A percentile compares a stretch with the other conserved stretches of the same genome.
These are phyloP conservation scores for Scleromitrula shiraiana DNA, from an alignment of 2,329 filamentous ascomycete species.

Conservation along the genomic window DNA sequence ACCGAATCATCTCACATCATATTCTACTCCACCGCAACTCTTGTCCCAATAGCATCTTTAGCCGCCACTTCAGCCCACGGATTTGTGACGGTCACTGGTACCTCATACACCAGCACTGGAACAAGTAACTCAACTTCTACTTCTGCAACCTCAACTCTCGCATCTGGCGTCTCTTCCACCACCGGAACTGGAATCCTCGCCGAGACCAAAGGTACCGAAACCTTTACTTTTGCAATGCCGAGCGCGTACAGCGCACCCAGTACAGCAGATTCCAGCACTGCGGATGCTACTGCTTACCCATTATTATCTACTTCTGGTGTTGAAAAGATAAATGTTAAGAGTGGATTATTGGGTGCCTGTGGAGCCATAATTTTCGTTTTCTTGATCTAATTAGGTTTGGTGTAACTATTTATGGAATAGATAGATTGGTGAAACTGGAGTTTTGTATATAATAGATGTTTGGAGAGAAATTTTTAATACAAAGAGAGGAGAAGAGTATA, in stretches of 20 bases:
- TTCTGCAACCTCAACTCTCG: neutral
- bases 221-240: constrained; percentile 4
- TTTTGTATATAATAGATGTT: too few relatives aligned
- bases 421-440: neutral
- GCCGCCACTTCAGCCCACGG: neutral
- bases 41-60: neutral
- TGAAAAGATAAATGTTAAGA: neutral
- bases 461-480: too few relatives aligned
- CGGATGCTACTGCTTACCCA: neutral
- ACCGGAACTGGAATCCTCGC: neutral
- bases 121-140: neutral
- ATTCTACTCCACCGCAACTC: neutral
- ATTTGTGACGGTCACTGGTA: neutral
- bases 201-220: neutral
- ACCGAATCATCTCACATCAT: neutral
- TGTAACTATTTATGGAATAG: too few relatives aligned
- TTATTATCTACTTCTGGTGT: neutral
- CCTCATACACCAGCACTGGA: neutral
- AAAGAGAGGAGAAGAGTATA: neutral
- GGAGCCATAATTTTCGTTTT: neutral
- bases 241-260: neutral
- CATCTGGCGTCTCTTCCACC: neutral
- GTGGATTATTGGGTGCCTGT: neutral
- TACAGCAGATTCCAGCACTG: neutral
- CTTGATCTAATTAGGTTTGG: neutral